Evolutionary conservation across 2,329 filamentous ascomycete species (phyloP).

Genomic region (Chalara sp.): DNA sequence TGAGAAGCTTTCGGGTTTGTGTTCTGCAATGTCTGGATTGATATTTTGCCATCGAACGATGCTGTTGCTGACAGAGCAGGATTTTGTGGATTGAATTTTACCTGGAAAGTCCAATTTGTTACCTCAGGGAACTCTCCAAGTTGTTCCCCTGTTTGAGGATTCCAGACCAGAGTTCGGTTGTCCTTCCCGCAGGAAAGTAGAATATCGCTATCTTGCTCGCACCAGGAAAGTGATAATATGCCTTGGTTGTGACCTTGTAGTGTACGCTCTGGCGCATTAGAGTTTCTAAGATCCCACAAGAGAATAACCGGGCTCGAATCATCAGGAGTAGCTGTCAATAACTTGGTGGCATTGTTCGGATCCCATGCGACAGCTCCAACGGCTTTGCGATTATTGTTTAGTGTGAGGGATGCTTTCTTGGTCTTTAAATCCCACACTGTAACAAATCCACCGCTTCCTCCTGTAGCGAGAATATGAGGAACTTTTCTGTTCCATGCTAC

Average conservation of each 20-base stretch:
- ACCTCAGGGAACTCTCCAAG: slow-evolving; percentile 94
- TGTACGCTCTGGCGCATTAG: slow-evolving; percentile 84
- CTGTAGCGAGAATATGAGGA: slow-evolving; percentile 90
- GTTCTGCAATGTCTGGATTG: slow-evolving; percentile 88
- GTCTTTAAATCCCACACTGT: slow-evolving; percentile 98
- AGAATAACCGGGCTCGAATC: slow-evolving; percentile 84
- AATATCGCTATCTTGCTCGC: slow-evolving; percentile 79
- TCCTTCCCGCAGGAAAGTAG: slow-evolving; percentile 94
- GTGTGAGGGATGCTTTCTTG: slow-evolving; percentile 91
- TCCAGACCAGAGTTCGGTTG: slow-evolving; percentile 93
- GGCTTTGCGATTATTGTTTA: slow-evolving; percentile 89
- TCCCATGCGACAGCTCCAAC: slow-evolving; percentile 98
- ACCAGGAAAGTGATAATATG: slow-evolving; percentile 92
- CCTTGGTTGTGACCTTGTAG: slow-evolving; percentile 92
- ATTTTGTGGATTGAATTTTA: slow-evolving; percentile 88
- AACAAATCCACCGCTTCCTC: slow-evolving; percentile 87
- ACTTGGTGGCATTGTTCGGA: slow-evolving; percentile 87
- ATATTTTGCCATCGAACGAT: slow-evolving; percentile 95
- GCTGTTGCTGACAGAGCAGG: slow-evolving; percentile 89
- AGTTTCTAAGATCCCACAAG: slow-evolving; percentile 93
- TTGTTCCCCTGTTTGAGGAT: slow-evolving; percentile 80
- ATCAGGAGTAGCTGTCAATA: slow-evolving; percentile 85
- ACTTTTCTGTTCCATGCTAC: slow-evolving; percentile 99
- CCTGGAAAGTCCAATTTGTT: slow-evolving; percentile 99
- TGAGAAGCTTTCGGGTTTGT: slow-evolving; percentile 74